Evolutionary conservation across 2,329 filamentous ascomycete species (phyloP).

Genomic region (Fusarium sp.): DNA sequence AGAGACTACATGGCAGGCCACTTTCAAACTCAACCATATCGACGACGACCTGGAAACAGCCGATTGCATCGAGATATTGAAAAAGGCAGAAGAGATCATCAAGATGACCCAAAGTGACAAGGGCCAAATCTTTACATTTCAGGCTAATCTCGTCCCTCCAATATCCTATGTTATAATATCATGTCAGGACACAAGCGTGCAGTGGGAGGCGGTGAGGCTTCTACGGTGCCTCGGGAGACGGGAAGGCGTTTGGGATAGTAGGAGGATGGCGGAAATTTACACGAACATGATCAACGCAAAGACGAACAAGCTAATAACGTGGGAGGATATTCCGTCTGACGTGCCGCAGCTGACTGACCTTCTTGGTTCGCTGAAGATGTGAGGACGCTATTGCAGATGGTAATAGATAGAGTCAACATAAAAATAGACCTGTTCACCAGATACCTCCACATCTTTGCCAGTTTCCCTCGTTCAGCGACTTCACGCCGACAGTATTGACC

Average conservation of each 20-base stretch:
- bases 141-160: conserved; percentile 5
- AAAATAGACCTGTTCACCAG: neutral
- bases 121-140: conserved; percentile 1
- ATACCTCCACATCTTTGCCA: accelerated
- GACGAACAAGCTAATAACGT: neutral
- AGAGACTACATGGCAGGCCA: neutral
- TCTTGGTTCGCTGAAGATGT: neutral
- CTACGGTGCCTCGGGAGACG: neutral
- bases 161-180: conserved; percentile 16
- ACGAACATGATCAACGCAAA: conserved; percentile 9
- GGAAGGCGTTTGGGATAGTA: conserved; percentile 25
- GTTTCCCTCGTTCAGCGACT: accelerated
- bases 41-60: neutral
- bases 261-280: conserved; percentile 12
- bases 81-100: neutral
- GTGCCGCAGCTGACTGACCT: conserved; percentile 5
- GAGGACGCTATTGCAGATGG: neutral
- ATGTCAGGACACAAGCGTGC: neutral
- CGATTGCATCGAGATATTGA: neutral
- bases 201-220: conserved; percentile 10
- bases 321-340: conserved; percentile 5
- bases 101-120: neutral
- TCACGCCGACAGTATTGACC: accelerated
- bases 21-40: neutral
- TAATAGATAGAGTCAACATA: neutral